phyloP scores from a whole-genome alignment of 768 basidiomycete species.

The Boletus tomentosulus region DNA sequence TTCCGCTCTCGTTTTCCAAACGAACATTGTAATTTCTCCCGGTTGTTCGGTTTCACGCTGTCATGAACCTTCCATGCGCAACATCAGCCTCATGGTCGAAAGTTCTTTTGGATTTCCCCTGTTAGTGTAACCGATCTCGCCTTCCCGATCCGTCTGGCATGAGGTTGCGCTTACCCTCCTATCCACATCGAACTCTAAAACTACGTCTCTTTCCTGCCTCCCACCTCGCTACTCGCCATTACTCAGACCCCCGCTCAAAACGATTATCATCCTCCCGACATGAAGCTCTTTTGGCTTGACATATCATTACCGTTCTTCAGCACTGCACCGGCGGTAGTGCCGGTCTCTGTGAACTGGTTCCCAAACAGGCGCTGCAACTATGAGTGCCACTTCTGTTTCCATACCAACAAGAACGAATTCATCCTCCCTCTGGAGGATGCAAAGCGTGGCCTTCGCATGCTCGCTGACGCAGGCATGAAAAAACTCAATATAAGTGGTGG shows the following conservation, averaged over 20 bases:
- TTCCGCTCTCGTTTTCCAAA: not conserved
- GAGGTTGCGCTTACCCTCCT: not conserved
- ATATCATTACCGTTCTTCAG: constrained; percentile 14
- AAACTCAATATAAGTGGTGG: constrained; percentile 38
- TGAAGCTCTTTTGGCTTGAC: constrained; percentile 16
- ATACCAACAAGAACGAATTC: constrained; percentile 33
- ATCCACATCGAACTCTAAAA: not conserved
- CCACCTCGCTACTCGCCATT: not conserved
- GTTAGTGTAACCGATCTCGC: not conserved
- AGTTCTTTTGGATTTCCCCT: not conserved
- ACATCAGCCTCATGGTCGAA: not conserved
- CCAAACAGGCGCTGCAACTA: constrained; percentile 33
- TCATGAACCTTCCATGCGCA: not conserved
- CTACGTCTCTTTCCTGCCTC: not conserved
- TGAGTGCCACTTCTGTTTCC: constrained; percentile 39
- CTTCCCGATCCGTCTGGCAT: not conserved
- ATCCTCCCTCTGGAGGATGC: constrained; percentile 36
- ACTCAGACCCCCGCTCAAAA: not conserved
- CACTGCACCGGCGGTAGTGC: constrained; percentile 4
- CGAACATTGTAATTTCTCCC: not conserved
- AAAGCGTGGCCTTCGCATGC: constrained; percentile 31
- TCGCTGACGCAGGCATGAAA: constrained; percentile 31
- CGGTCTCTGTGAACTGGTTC: constrained; percentile 28
- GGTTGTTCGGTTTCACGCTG: not conserved
- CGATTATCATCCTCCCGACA: not conserved